These are phyloP conservation scores for Fusarium multiceps DNA, from an alignment of 2,329 filamentous ascomycete species.

Conservation along the genomic window DNA sequence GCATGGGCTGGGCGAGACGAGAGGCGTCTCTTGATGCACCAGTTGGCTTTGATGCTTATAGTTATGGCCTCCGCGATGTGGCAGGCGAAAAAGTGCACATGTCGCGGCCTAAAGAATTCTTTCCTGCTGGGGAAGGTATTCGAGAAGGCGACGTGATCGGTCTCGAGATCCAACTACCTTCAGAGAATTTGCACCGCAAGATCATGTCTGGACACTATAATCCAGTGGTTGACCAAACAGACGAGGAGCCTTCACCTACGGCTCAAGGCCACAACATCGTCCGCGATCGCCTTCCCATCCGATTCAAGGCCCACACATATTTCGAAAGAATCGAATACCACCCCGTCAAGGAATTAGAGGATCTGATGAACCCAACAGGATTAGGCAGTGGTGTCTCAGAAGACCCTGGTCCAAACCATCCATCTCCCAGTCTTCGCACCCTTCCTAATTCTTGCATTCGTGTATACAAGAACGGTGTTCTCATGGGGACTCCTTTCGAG, in stretches of 20 bases:
- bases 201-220: constrained; percentile 90
- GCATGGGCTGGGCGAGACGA: constrained; percentile 86
- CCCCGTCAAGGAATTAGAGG: constrained; percentile 86
- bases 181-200: constrained; percentile 86
- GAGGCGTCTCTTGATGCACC: constrained; percentile 86
- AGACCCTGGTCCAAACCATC: constrained; percentile 77
- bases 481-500: constrained; percentile 88
- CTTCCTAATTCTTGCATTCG: constrained; percentile 87
- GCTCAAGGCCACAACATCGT: constrained; percentile 82
- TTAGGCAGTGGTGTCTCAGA: constrained; percentile 61
- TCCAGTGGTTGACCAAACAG: constrained; percentile 77
- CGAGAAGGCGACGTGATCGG: constrained; percentile 94
- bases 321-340: constrained; percentile 95
- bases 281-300: constrained; percentile 92
- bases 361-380: constrained; percentile 75
- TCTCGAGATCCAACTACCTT: constrained; percentile 89
- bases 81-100: constrained; percentile 92
- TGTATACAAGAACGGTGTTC: constrained; percentile 90
- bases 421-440: constrained; percentile 80
- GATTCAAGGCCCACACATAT: constrained; percentile 92
- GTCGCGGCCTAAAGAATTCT: constrained; percentile 92
- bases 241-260: constrained; percentile 65
- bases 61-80: constrained; percentile 91
- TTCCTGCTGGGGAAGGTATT: constrained; percentile 80
- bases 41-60: constrained; percentile 90